Evolutionary conservation across 1,284 basidiomycete genomes (phyloP).

Genomic region (Boletellus deceptivus): DNA sequence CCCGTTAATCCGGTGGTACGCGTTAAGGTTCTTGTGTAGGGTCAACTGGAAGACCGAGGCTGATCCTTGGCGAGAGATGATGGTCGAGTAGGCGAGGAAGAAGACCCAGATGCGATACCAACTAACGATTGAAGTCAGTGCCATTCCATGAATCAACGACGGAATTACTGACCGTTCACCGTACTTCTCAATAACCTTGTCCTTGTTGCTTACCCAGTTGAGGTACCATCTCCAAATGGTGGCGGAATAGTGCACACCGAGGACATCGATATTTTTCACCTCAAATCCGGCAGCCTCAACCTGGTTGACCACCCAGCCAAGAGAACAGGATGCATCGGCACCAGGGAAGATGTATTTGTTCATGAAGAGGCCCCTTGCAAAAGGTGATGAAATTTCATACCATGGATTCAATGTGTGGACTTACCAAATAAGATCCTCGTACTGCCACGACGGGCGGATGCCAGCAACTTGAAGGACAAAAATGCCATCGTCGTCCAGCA

Average conservation of each 20-base stretch:
- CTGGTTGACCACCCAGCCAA: constrained; percentile 91
- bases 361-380: constrained; percentile 80
- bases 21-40: constrained; percentile 96
- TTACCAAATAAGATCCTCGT: constrained; percentile 94
- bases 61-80: constrained; percentile 78
- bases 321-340: constrained; percentile 92
- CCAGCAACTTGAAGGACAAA: constrained; percentile 98
- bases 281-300: constrained; percentile 94
- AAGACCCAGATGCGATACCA: constrained; percentile 92
- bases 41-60: constrained; percentile 95
- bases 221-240: constrained; percentile 95
- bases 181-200: constrained; percentile 85
- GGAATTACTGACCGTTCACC: constrained; percentile 60
- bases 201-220: constrained; percentile 92
- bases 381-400: constrained; percentile 6
- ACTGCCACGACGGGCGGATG: constrained; percentile 93
- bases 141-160: not conserved
- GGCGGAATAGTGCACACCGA: constrained; percentile 96
- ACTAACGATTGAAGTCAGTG: constrained; percentile 3
- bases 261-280: constrained; percentile 93
- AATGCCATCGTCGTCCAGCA: constrained; percentile 92
- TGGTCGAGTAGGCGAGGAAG: constrained; percentile 83
- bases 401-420: constrained; percentile 5
- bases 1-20: constrained; percentile 84
- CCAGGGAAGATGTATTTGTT: constrained; percentile 98